Evolutionary conservation across 2,329 filamentous ascomycete species (phyloP).

Genomic region (Domatiomyces catenatus): DNA sequence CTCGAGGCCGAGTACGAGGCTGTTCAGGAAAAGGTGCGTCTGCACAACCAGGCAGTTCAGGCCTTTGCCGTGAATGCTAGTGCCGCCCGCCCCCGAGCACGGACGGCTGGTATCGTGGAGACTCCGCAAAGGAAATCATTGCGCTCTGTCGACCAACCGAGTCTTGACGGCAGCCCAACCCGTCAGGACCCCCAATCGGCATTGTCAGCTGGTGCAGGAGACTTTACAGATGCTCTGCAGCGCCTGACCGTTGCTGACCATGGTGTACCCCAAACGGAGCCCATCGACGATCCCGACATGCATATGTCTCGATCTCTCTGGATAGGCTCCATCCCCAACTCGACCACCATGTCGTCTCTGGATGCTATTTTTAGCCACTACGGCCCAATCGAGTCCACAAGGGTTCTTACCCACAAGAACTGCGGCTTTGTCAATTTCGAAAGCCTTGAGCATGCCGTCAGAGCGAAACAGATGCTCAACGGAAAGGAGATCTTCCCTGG

Average conservation of each 20-base stretch:
- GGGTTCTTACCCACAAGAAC: constrained; percentile 95
- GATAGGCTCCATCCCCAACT: constrained; percentile 94
- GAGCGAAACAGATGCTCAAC: constrained; percentile 75
- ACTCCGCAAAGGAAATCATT: constrained; percentile 49
- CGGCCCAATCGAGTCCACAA: constrained; percentile 75
- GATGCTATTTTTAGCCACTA: constrained; percentile 93
- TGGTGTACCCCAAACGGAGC: constrained; percentile 39
- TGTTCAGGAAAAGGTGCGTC: constrained; percentile 57
- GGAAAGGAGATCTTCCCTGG: constrained; percentile 98
- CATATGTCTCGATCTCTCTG: constrained; percentile 76
- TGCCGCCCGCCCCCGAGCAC: constrained; percentile 66
- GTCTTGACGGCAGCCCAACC: constrained; percentile 31
- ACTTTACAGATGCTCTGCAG: constrained; percentile 13
- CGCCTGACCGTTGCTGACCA: constrained; percentile 11
- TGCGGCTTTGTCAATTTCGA: constrained; percentile 99
- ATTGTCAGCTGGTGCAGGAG: not conserved
- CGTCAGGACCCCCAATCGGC: constrained; percentile 4
- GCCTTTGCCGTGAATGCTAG: constrained; percentile 77
- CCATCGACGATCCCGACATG: constrained; percentile 60
- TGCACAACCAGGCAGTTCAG: constrained; percentile 85
- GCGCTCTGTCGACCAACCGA: constrained; percentile 62
- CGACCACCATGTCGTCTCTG: constrained; percentile 86
- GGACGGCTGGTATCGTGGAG: constrained; percentile 83
- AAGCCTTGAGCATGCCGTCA: constrained; percentile 73
- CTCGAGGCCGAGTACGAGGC: constrained; percentile 43